These are phyloP conservation scores for Datura wrightii DNA, from an alignment of 257 asterid genomes.

Conservation along the genomic window DNA sequence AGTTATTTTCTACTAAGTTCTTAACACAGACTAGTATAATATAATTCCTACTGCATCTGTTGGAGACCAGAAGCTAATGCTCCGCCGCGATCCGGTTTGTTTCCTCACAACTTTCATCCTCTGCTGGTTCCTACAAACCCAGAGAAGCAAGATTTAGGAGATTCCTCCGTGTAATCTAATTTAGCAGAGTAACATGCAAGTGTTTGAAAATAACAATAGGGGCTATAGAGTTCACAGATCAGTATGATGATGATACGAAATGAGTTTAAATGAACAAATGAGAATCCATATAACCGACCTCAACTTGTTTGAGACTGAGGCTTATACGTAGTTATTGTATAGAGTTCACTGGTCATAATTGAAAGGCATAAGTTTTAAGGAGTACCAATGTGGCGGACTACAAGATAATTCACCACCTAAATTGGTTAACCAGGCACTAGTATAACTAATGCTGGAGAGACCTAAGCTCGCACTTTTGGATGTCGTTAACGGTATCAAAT, in stretches of 20 bases:
- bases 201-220: background rate
- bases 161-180: background rate
- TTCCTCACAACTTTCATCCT: background rate
- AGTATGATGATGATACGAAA: background rate
- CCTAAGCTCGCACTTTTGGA: background rate
- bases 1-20: conserved; percentile 1
- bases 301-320: background rate
- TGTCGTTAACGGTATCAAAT: background rate
- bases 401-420: background rate
- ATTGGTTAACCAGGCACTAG: background rate
- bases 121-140: conserved; percentile 41
- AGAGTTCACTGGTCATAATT: background rate
- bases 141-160: background rate
- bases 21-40: background rate
- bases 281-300: background rate
- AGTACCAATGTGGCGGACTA: background rate
- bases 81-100: background rate
- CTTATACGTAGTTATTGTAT: background rate
- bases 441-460: background rate
- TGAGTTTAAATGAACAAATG: background rate
- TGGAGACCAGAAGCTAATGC: background rate
- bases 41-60: background rate
- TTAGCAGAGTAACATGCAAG: background rate
- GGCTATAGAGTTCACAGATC: background rate
- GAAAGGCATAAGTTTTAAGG: background rate